These are phyloP conservation scores for Codiaeum variegatum DNA, from an alignment of 441 rosid genomes.

Conservation along the genomic window DNA sequence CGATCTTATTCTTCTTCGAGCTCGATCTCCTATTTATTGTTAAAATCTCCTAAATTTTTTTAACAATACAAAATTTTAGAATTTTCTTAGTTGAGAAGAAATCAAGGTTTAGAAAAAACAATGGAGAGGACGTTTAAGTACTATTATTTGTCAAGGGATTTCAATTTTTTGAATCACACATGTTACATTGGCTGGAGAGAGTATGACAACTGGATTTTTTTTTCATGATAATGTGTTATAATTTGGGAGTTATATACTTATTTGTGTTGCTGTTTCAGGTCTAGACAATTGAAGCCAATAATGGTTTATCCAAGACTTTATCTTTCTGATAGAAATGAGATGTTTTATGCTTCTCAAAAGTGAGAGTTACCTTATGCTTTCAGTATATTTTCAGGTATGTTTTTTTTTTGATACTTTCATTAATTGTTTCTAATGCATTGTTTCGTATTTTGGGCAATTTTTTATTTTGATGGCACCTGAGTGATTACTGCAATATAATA, in stretches of 20 bases:
- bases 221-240: neutral
- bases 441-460: neutral
- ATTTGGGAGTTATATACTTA: constrained; percentile 7
- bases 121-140: too few species aligned
- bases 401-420: constrained; percentile 9
- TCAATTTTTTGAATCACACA: constrained; percentile 70
- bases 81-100: too few species aligned
- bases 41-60: too few species aligned
- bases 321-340: constrained; percentile 55
- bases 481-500: neutral
- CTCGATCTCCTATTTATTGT: too few species aligned
- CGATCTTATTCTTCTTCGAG: too few species aligned
- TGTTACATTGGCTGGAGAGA: constrained; percentile 90
- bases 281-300: constrained; percentile 72
- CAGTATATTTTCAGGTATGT: constrained; percentile 70
- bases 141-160: constrained; percentile 63
- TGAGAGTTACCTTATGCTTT: constrained; percentile 75
- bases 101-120: too few species aligned
- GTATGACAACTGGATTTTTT: constrained; percentile 37
- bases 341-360: constrained; percentile 81
- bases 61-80: too few species aligned
- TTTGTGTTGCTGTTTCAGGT: constrained; percentile 37
- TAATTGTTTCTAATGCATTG: neutral
- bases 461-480: neutral
- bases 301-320: constrained; percentile 96